These are phyloP conservation scores for Tinospora cordifolia DNA, from an alignment of 164 flowering plant species.

Conservation along the genomic window DNA sequence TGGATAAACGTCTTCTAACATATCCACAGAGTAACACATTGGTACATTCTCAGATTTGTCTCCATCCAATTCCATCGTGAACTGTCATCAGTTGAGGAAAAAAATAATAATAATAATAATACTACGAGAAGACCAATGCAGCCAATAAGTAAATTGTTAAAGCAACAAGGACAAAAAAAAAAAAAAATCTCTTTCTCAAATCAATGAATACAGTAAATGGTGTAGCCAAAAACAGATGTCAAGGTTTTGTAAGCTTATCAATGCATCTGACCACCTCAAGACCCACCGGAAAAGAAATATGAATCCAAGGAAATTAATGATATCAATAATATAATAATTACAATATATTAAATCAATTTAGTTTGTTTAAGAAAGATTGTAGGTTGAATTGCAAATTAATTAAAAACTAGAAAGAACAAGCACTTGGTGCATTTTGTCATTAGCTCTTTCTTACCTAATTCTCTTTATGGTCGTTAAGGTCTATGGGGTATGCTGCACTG, in stretches of 20 bases:
- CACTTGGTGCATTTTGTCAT: too few species aligned
- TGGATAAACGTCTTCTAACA: constrained; percentile 61
- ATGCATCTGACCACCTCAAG: background rate
- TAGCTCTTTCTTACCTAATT: background rate
- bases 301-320: background rate
- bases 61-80: constrained; percentile 71
- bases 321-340: too few species aligned
- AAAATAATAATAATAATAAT: constrained; percentile 1
- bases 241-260: background rate
- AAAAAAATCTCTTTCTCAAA: background rate
- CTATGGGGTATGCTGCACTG: too few species aligned
- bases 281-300: background rate
- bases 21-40: constrained; percentile 54
- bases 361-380: background rate
- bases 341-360: background rate
- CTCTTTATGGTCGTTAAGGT: background rate
- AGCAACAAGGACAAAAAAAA: background rate
- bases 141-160: background rate
- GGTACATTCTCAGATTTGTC: constrained; percentile 45
- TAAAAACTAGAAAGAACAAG: too few species aligned
- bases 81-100: constrained; percentile 42
- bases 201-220: background rate
- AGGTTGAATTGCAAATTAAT: background rate
- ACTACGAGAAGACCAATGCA: background rate
- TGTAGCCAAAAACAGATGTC: background rate